phyloP scores from a whole-genome alignment of 1,139 yeast species.

The Debaryomyces psychrophilus region DNA sequence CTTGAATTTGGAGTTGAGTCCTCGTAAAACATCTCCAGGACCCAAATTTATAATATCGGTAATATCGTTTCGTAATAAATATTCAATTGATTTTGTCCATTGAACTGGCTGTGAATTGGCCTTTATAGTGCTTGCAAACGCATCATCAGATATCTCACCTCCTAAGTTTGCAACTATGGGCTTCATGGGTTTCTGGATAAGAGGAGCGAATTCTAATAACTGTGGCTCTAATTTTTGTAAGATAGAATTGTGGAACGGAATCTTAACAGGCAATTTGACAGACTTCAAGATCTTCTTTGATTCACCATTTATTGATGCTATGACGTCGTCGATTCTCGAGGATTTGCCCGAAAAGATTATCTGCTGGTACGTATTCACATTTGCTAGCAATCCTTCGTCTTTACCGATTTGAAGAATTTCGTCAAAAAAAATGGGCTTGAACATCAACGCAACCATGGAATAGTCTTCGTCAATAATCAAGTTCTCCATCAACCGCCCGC shows the following conservation, averaged over 20 bases:
- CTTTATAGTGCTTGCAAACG: conserved; percentile 32
- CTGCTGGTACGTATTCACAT: conserved; percentile 46
- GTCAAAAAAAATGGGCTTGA: conserved; percentile 24
- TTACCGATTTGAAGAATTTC: conserved; percentile 24
- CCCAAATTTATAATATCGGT: conserved; percentile 36
- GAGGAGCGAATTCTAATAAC: conserved; percentile 22
- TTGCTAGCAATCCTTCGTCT: conserved; percentile 36
- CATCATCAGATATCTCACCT: conserved; percentile 25
- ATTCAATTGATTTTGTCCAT: conserved; percentile 41
- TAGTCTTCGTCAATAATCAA: conserved; percentile 22
- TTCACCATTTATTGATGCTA: conserved; percentile 22
- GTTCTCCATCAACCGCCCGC: conserved; percentile 57
- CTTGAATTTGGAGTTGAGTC: conserved; percentile 26
- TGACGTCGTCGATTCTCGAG: conserved; percentile 22
- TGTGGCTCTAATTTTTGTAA: conserved; percentile 41
- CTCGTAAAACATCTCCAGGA: conserved; percentile 39
- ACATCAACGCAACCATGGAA: conserved; percentile 45
- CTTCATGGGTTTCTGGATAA: conserved; percentile 18
- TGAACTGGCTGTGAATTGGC: conserved; percentile 49
- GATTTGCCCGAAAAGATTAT: conserved; percentile 48
- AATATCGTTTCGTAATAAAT: conserved; percentile 21
- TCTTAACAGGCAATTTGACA: conserved; percentile 46
- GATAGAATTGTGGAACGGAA: conserved; percentile 55
- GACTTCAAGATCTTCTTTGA: conserved; percentile 26
- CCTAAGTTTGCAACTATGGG: conserved; percentile 42